Conservation (phyloP, 768 basidiomycete species). For the Lentinus brumalis region DNA sequence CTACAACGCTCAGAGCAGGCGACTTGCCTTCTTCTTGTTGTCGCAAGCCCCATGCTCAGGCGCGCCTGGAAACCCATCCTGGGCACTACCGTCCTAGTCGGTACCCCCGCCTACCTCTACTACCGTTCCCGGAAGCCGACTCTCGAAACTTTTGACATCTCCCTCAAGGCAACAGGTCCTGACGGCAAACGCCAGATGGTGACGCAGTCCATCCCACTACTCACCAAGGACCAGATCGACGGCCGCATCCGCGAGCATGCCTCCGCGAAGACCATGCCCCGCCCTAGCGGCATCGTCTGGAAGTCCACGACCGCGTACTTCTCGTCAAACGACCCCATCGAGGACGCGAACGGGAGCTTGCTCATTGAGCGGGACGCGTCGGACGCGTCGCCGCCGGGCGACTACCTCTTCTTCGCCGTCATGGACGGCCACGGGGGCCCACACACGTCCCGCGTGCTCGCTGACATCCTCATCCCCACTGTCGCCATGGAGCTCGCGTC, state of each 20-base stretch:
- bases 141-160: conserved; percentile 56
- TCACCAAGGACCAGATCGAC: conserved; percentile 57
- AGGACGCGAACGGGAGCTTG: conserved; percentile 80
- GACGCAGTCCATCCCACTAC: conserved; percentile 53
- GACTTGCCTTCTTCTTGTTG: background rate
- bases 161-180: conserved; percentile 52
- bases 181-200: conserved; percentile 64
- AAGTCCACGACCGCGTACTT: conserved; percentile 78
- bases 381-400: conserved; percentile 63
- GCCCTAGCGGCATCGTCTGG: conserved; percentile 65
- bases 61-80: conserved; percentile 70
- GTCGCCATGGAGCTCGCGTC: conserved; percentile 74
- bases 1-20: background rate
- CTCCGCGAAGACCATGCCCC: conserved; percentile 43
- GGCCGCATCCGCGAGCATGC: conserved; percentile 59
- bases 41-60: conserved; percentile 50
- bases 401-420: conserved; percentile 82
- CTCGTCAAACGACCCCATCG: conserved; percentile 87
- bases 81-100: conserved; percentile 54
- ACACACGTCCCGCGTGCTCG: conserved; percentile 82
- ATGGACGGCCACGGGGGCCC: conserved; percentile 91
- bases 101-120: conserved; percentile 60
- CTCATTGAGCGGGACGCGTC: conserved; percentile 64
- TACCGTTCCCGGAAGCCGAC: conserved; percentile 42
- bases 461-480: conserved; percentile 81